These are phyloP conservation scores for Puccinia polysora DNA, from an alignment of 1,284 basidiomycete genomes.

Conservation along the genomic window DNA sequence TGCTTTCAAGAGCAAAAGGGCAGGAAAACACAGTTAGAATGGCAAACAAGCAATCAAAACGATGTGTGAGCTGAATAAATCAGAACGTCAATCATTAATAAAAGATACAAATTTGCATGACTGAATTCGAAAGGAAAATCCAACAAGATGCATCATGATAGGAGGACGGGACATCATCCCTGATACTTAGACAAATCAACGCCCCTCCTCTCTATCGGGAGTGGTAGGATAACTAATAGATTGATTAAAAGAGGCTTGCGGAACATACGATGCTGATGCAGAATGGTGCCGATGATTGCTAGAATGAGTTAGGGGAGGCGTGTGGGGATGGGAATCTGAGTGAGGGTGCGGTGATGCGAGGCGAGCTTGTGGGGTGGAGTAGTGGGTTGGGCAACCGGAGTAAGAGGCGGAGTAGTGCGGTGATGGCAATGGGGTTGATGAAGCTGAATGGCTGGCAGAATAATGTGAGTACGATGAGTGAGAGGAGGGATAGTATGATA, in stretches of 20 bases:
- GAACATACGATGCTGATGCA: background rate
- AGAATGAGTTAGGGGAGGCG: conserved; percentile 17
- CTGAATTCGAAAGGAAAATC: no score
- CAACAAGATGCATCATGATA: no score
- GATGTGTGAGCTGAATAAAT: no score
- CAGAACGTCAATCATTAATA: no score
- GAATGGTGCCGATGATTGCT: conserved; percentile 14
- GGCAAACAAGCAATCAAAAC: no score
- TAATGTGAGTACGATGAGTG: conserved; percentile 15
- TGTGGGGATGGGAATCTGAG: conserved; percentile 19
- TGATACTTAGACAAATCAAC: no score
- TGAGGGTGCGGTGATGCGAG: conserved; percentile 16
- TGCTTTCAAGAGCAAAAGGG: no score
- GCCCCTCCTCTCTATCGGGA: conserved; percentile 5
- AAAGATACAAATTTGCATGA: no score
- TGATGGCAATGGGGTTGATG: conserved; percentile 12
- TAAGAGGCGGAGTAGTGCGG: conserved; percentile 21
- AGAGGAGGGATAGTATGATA: conserved; percentile 2
- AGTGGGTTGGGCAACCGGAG: background rate
- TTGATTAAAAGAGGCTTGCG: conserved; percentile 7
- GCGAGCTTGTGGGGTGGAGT: conserved; percentile 9
- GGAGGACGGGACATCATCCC: background rate
- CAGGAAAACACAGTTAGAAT: no score
- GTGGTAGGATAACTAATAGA: conserved; percentile 4
- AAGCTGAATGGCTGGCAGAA: conserved; percentile 6